These are phyloP conservation scores for Letharia lupina DNA, from an alignment of 495 filamentous ascomycete species.

Conservation along the genomic window DNA sequence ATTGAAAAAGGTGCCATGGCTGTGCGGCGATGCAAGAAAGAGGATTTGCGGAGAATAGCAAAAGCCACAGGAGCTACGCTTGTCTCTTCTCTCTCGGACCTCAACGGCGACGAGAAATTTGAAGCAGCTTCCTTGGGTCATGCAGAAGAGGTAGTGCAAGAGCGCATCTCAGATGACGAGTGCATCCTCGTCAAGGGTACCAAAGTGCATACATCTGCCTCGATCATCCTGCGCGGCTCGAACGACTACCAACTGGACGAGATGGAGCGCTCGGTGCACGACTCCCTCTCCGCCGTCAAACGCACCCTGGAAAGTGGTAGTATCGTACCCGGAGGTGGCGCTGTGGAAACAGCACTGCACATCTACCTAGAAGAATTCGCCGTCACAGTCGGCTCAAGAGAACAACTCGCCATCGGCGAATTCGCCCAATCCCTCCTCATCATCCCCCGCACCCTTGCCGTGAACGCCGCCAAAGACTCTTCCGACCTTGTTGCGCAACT, in stretches of 20 bases:
- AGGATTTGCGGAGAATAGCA: slow-evolving; percentile 91
- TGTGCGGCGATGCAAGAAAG: slow-evolving; percentile 95
- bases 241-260: slow-evolving; percentile 98
- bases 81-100: slow-evolving; percentile 82
- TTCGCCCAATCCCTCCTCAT: slow-evolving; percentile 91
- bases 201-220: slow-evolving; percentile 85
- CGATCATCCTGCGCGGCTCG: slow-evolving; percentile 89
- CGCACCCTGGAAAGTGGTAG: slow-evolving; percentile 92
- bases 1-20: slow-evolving; percentile 94
- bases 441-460: slow-evolving; percentile 92
- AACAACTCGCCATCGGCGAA: slow-evolving; percentile 96
- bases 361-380: slow-evolving; percentile 99
- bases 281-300: slow-evolving; percentile 94
- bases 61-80: slow-evolving; percentile 93
- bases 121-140: slow-evolving; percentile 79
- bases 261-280: slow-evolving; percentile 98
- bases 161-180: slow-evolving; percentile 97
- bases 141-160: slow-evolving; percentile 92
- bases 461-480: slow-evolving; percentile 94
- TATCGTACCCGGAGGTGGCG: slow-evolving; percentile 92
- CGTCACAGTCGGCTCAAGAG: slow-evolving; percentile 92
- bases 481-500: slow-evolving; percentile 93
- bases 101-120: slow-evolving; percentile 97
- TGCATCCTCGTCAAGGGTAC: slow-evolving; percentile 96
- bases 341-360: slow-evolving; percentile 96